Base-by-base conservation (phyloP, 2,329 filamentous ascomycete genomes). In the Paraphaeosphaeria minitans region DNA sequence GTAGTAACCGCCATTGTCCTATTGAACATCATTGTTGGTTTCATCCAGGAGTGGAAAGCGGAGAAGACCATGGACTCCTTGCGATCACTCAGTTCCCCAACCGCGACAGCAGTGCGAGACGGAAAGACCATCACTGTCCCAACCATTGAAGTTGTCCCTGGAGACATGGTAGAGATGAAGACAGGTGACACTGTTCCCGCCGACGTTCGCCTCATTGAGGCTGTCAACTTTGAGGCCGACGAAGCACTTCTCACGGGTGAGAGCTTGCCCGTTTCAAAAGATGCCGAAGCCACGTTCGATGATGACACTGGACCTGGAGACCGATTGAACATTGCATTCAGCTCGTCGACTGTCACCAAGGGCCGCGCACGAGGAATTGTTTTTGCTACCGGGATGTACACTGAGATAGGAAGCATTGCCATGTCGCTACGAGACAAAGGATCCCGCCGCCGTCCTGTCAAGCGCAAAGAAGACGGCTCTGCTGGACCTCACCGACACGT, bases 321-420 rank as follows among this genome's bases (percentile, higher is more conserved):
- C 71, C 85, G 89, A 21, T 79, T 85, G 64, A 91, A 91, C 70
- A 83, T 91, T 72, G 85, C 85, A 24, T 91, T 88, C 73, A 89
- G 87, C 55, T 88, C 87, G 55, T 90, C 88, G 53, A 89, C 85
- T 5, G 83, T 91, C 58, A 90, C 88, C 7, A 88, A 88, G 63
- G 89, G 89, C 35, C 86, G 89, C 53, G 89, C 85, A 33, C 85
- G 82, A 16, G 89, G 89, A 45, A 83, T 91, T 45, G 88, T 91
- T 31, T 85, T 87, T 50, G 83, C 85, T 8, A 90, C 86, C 7
- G 89, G 87, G 39, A 89, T 91, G 85, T 78, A 83, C 58, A 92
- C 90, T 8, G 87, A 92, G 71, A 89, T 92, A 56, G 90, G 90
- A 60, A 86, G 86, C 62, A 92, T 93, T 63, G 89, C 90, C n/a